Percentiles rank a stretch among this genome's conserved stretches.
Conservation (phyloP, 768 basidiomycete species). For the Suillus plorans region DNA sequence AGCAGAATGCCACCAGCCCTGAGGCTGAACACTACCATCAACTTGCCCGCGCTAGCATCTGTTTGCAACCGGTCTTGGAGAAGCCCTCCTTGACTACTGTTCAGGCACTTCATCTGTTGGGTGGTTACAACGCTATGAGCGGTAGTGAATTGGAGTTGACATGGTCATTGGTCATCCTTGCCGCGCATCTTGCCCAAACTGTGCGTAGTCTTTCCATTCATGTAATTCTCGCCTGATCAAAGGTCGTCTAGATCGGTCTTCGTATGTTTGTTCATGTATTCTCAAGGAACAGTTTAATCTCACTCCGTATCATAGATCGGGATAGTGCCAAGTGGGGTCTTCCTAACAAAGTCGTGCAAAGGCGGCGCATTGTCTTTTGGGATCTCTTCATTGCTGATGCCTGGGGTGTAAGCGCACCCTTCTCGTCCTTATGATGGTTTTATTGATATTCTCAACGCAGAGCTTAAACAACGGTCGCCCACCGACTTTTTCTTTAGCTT, state of each 20-base stretch:
- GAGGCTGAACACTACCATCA: constrained; percentile 69
- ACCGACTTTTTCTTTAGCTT: constrained; percentile 63
- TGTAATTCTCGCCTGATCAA: constrained; percentile 13
- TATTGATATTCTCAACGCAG: constrained; percentile 35
- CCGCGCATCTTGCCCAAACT: constrained; percentile 63
- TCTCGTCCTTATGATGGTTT: not conserved
- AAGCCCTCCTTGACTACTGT: constrained; percentile 71
- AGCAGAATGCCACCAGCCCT: constrained; percentile 25
- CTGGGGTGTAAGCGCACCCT: constrained; percentile 52
- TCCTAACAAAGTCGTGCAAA: constrained; percentile 59
- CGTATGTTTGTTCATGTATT: constrained; percentile 45
- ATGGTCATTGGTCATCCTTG: constrained; percentile 66
- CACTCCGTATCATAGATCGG: constrained; percentile 41
- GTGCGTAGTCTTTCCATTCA: constrained; percentile 35
- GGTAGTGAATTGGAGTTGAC: constrained; percentile 70
- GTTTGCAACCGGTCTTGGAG: constrained; percentile 66
- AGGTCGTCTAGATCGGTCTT: constrained; percentile 53
- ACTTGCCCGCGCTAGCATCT: constrained; percentile 62
- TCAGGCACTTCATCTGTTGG: constrained; percentile 66
- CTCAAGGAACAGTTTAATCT: constrained; percentile 9
- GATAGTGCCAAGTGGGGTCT: constrained; percentile 67
- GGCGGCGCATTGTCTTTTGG: constrained; percentile 74
- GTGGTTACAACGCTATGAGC: constrained; percentile 70
- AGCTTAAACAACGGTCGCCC: constrained; percentile 71
- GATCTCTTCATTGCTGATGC: constrained; percentile 72